Conservation (phyloP, 371 early-diverging fungal species). For the Mortierella sp. region DNA sequence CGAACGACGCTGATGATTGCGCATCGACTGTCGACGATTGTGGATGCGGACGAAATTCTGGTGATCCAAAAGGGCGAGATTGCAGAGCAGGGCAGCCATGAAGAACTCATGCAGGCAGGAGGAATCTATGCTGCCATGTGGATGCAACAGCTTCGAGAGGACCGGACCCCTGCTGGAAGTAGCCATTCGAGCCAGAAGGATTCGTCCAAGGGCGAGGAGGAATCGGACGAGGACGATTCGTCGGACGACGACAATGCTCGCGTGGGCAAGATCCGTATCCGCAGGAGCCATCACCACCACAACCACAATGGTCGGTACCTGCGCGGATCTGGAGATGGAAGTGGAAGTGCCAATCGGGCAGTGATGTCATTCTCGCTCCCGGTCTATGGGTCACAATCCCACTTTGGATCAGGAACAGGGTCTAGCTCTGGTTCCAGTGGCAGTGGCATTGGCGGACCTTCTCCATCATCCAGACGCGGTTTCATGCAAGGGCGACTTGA, state of each 20-base stretch:
- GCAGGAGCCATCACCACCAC: constrained; percentile 15
- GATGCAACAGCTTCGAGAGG: constrained; percentile 90
- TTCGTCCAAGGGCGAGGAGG: constrained; percentile 51
- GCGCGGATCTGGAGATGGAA: background rate
- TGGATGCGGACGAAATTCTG: constrained; percentile 84
- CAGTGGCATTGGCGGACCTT: background rate
- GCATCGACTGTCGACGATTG: constrained; percentile 90
- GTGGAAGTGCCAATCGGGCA: background rate
- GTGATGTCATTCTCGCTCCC: constrained; percentile 47
- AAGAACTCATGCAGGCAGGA: constrained; percentile 74
- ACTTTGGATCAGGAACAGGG: constrained; percentile 13
- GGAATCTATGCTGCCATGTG: constrained; percentile 90
- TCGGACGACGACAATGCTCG: constrained; percentile 25
- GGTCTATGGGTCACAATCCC: constrained; percentile 21
- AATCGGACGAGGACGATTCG: constrained; percentile 39
- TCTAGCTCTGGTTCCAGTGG: constrained; percentile 1
- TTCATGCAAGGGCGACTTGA: constrained; percentile 15
- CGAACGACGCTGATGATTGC: constrained; percentile 97
- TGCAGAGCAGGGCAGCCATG: constrained; percentile 90
- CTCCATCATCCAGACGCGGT: background rate
- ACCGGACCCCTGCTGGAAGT: constrained; percentile 36
- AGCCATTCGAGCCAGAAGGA: constrained; percentile 53
- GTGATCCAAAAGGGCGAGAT: constrained; percentile 86
- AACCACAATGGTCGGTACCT: constrained; percentile 26
- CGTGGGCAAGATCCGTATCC: constrained; percentile 28